Base-by-base conservation (phyloP, 2,329 filamentous ascomycete genomes). In the Eutypella sp. region DNA sequence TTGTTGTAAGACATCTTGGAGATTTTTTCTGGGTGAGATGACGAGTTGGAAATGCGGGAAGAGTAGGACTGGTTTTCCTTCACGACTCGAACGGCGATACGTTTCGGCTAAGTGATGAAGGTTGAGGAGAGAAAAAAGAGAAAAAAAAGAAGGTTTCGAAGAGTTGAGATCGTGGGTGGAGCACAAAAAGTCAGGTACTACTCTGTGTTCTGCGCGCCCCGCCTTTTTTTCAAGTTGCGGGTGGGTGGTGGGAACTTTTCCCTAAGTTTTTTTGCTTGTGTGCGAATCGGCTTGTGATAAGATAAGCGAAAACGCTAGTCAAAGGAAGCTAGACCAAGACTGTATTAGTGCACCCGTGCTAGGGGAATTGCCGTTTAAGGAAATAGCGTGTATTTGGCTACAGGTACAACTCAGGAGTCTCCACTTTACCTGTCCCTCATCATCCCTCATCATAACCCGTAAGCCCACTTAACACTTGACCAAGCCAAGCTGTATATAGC, bases 1-100 rank as follows among this genome's bases (percentile, higher is more conserved):
- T 96, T 95, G 75, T 95, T 81, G 85, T 87, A 93, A 75, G 89
- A 93, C 89, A 95, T 95, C 58, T 75, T 16, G 22, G 36, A 3
- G 36, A 1, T 67, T 46, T 63, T 58, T 51, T 45, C 46, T 54
- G 49, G 48, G 49, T 47, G 47, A 48, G 45, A 52, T 51, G 46
- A 33, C 25, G 33, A 24, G 36, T 42, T 45, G 45, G 33, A 22
- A 45, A 18, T 46, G 25, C 41, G 24, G 23, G 19, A 24, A 50
- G 38, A 29, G 29, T 41, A 42, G 41, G 42, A 44, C 39, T 54
- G 51, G 51, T 52, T 63, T 52, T 52, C 81, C 84, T 81, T 88
- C 85, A 89, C 79, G 86, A 90, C 86, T 87, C 85, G 84, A 86
- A 85, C 81, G 76, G 68, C 60, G 57, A 22, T 47, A 66, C 69